Conservation (phyloP, 768 basidiomycete genomes). For the Mycena capillaripes region DNA sequence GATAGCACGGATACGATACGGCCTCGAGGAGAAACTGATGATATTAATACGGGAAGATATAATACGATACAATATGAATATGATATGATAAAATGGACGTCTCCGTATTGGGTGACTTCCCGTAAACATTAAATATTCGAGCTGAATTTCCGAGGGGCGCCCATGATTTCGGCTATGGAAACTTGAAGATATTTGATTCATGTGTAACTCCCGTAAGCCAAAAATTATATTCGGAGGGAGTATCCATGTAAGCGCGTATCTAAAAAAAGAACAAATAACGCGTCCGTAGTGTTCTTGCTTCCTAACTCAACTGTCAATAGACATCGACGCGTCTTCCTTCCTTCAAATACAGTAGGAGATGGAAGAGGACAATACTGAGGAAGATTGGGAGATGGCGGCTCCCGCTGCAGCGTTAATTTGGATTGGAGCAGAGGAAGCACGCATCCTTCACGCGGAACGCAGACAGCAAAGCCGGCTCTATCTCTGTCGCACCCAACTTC, state of each 20-base stretch:
- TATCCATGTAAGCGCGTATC: background rate
- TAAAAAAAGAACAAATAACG: background rate
- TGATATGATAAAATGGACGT: too few relatives aligned
- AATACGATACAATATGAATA: too few relatives aligned
- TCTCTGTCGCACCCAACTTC: constrained; percentile 47
- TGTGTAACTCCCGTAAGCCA: background rate
- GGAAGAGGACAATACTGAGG: background rate
- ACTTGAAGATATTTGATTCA: background rate
- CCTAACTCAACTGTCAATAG: background rate
- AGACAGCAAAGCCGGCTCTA: constrained; percentile 38
- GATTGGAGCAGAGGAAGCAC: constrained; percentile 9
- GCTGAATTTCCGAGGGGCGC: constrained; percentile 5
- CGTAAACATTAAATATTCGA: constrained; percentile 8
- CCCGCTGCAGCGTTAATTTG: background rate
- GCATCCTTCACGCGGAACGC: constrained; percentile 1
- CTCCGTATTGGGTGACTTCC: constrained; percentile 25
- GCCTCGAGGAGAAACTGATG: too few relatives aligned
- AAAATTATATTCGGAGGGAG: background rate
- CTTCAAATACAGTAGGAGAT: background rate
- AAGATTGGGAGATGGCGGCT: constrained; percentile 1
- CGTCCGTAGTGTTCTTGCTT: background rate
- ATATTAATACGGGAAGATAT: too few relatives aligned
- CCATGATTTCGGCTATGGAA: constrained; percentile 11
- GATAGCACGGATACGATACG: too few relatives aligned
- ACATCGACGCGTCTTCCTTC: background rate